phyloP scores from a whole-genome alignment of 768 basidiomycete genomes.

The Boletus insuetus region DNA sequence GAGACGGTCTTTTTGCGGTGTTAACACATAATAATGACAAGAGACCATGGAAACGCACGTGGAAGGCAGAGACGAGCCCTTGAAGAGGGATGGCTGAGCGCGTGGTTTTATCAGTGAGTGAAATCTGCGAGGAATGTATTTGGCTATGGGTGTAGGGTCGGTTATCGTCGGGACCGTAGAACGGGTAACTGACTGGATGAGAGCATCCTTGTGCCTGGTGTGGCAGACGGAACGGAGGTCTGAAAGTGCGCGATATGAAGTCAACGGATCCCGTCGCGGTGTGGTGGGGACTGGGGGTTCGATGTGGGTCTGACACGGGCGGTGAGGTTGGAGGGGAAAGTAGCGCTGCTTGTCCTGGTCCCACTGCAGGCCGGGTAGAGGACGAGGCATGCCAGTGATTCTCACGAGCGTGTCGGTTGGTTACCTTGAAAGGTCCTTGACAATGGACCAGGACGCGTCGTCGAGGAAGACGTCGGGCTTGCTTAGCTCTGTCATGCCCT shows the following conservation, averaged over 20 bases:
- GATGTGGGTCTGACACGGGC: no score
- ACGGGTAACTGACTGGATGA: slow-evolving; percentile 25
- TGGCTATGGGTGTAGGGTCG: slow-evolving; percentile 30
- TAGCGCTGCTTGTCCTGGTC: slow-evolving; percentile 52
- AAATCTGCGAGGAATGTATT: slow-evolving; percentile 39
- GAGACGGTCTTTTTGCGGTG: slow-evolving; percentile 17
- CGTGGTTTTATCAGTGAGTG: slow-evolving; percentile 34
- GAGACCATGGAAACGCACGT: slow-evolving; percentile 33
- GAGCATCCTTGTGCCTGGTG: slow-evolving; percentile 21
- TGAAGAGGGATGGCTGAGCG: slow-evolving; percentile 22
- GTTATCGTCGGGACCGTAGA: background rate
- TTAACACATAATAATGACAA: background rate
- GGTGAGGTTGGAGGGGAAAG: slow-evolving; percentile 39
- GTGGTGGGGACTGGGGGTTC: no score
- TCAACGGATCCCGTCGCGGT: no score
- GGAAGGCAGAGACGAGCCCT: slow-evolving; percentile 46
- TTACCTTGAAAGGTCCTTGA: background rate
- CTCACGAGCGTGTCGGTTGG: no score
- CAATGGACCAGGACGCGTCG: background rate
- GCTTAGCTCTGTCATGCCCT: no score
- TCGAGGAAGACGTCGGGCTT: no score
- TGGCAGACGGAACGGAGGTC: slow-evolving; percentile 14
- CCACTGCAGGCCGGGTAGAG: slow-evolving; percentile 58
- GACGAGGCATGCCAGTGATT: slow-evolving; percentile 44
- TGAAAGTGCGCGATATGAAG: slow-evolving; percentile 3